These are phyloP conservation scores for Aspergillus neoniger DNA, from an alignment of 2,329 filamentous ascomycete species.

Conservation along the genomic window DNA sequence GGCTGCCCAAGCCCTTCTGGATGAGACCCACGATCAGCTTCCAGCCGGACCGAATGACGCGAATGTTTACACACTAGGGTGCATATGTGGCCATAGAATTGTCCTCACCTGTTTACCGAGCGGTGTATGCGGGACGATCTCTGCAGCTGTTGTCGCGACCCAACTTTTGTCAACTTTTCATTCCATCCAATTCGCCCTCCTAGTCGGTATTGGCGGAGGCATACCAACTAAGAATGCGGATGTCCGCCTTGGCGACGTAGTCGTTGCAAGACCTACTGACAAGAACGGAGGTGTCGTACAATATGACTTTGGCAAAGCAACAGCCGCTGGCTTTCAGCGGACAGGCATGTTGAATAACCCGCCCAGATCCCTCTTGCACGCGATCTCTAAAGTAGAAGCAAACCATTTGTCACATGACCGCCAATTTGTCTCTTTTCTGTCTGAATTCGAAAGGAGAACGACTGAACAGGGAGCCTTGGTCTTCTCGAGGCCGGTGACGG, in stretches of 20 bases:
- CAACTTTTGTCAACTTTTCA: background rate
- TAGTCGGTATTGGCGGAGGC: background rate
- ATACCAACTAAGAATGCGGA: background rate
- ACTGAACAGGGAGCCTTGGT: background rate
- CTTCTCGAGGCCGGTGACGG: background rate
- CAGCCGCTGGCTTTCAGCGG: background rate
- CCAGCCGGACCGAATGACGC: background rate
- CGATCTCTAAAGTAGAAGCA: conserved; percentile 1
- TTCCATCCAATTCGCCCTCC: background rate
- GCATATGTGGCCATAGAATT: background rate
- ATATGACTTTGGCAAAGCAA: conserved; percentile 15
- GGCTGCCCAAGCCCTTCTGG: background rate
- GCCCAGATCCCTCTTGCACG: conserved; percentile 1
- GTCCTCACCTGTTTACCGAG: background rate
- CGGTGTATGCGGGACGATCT: background rate
- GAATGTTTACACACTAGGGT: background rate
- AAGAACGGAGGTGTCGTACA: background rate
- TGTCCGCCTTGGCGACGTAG: background rate
- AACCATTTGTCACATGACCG: background rate
- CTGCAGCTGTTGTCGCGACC: background rate
- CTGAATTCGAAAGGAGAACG: background rate
- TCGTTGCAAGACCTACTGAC: background rate
- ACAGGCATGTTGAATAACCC: conserved; percentile 6
- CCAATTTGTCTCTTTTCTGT: background rate
- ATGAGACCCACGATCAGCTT: background rate